Evolutionary conservation across 2,329 filamentous ascomycete genomes (phyloP).

Genomic region (Samsoniella hepiali): DNA sequence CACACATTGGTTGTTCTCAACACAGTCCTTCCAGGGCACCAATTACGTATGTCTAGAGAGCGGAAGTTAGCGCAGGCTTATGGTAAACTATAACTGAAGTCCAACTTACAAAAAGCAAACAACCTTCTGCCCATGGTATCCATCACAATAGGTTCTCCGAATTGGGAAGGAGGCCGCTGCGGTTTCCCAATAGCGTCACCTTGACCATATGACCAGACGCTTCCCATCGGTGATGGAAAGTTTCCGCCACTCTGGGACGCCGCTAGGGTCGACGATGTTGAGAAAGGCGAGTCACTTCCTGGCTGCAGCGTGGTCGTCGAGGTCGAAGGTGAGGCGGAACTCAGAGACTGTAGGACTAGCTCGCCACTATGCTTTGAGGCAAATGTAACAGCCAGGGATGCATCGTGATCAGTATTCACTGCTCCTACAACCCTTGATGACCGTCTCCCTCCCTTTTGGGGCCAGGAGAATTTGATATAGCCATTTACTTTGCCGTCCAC

Average conservation of each 20-base stretch:
- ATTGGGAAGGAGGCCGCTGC: conserved; percentile 6
- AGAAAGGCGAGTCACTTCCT: neutral
- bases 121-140: conserved; percentile 16
- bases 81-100: neutral
- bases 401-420: neutral
- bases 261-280: neutral
- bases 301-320: neutral
- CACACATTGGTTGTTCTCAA: conserved; percentile 38
- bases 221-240: neutral
- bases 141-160: conserved; percentile 5
- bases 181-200: neutral
- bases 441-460: conserved; percentile 20
- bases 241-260: neutral
- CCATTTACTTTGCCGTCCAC: conserved; percentile 35
- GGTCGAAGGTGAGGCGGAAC: neutral
- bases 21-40: conserved; percentile 41
- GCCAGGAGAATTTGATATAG: conserved; percentile 39
- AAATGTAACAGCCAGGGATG: neutral
- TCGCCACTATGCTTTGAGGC: neutral
- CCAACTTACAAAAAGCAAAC: conserved; percentile 4
- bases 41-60: conserved; percentile 35
- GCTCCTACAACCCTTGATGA: neutral
- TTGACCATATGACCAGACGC: neutral
- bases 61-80: conserved; percentile 13
- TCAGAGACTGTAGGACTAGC: neutral